phyloP scores from a whole-genome alignment of 306 rosid genomes.

The Begonia peltatifolia region DNA sequence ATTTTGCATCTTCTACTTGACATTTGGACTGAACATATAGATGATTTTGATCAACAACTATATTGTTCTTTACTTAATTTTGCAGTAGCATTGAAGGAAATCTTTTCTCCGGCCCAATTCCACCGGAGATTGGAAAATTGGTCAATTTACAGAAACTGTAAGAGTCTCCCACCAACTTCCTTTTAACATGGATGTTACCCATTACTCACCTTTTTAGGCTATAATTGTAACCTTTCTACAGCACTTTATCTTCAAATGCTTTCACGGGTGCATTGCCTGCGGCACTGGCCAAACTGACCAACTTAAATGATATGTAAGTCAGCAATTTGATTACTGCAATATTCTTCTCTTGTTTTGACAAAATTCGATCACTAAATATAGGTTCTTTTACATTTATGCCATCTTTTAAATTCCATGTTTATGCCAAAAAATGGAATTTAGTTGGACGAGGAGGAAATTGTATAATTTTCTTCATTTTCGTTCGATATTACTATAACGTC shows the following conservation, averaged over 20 bases:
- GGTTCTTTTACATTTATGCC: too few species aligned
- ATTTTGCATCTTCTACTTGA: constrained; percentile 7
- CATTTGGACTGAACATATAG: neutral
- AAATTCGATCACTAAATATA: too few species aligned
- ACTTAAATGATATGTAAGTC: constrained; percentile 74
- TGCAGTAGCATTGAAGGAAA: constrained; percentile 91
- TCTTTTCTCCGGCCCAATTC: constrained; percentile 47
- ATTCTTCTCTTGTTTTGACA: too few species aligned
- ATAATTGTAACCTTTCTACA: constrained; percentile 19
- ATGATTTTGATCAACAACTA: neutral
- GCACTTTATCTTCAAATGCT: constrained; percentile 55
- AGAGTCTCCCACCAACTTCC: constrained; percentile 16
- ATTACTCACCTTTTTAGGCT: constrained; percentile 1
- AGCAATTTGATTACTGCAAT: constrained; percentile 9
- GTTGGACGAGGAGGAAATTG: too few species aligned
- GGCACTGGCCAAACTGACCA: constrained; percentile 48
- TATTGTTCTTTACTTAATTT: neutral
- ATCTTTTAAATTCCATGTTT: too few species aligned
- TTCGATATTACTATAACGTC: too few species aligned
- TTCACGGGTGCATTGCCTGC: constrained; percentile 69
- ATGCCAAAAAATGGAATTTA: too few species aligned
- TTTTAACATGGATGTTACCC: neutral
- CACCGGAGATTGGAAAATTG: constrained; percentile 52
- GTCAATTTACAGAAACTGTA: constrained; percentile 56
- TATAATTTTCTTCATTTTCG: neutral